Percentiles rank a stretch among this genome's conserved stretches.
Evolutionary conservation across 371 early-diverging fungal species (phyloP).

Genomic region (Choanephora cucurbitarum): DNA sequence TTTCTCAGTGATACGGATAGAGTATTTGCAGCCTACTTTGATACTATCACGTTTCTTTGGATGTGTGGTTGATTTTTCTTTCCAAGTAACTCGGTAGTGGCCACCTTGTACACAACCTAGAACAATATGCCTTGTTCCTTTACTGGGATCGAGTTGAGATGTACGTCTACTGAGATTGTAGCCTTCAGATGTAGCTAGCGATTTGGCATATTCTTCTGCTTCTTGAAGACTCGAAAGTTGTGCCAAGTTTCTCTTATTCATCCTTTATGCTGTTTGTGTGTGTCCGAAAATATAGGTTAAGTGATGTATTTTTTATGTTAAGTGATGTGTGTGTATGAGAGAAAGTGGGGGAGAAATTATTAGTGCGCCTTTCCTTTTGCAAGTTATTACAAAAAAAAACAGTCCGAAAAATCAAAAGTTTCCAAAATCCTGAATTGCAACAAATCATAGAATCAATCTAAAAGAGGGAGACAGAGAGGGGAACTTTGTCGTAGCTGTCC

Average conservation of each 20-base stretch:
- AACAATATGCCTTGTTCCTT: neutral
- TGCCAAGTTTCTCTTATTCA: neutral
- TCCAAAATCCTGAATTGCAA: too few relatives aligned
- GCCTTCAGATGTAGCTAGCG: neutral
- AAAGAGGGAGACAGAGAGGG: too few relatives aligned
- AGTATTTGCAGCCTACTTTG: neutral
- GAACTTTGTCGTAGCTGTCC: too few relatives aligned
- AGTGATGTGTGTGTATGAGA: neutral
- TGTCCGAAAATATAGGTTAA: too few relatives aligned
- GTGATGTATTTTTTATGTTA: too few relatives aligned
- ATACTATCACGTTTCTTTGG: neutral
- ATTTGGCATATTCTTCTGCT: neutral
- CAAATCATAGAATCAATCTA: too few relatives aligned
- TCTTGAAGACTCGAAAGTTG: neutral
- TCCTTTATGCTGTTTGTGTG: too few relatives aligned
- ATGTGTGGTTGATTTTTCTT: neutral
- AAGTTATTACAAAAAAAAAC: neutral
- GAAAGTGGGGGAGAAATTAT: neutral
- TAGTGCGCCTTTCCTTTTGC: neutral
- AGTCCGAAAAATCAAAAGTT: too few relatives aligned
- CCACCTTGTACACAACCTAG: neutral
- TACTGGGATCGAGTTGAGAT: neutral
- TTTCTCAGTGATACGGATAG: neutral
- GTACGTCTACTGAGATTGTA: neutral
- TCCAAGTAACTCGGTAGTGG: neutral